Percentiles rank a stretch among this genome's conserved stretches.
Evolutionary conservation across 1,284 basidiomycete species (phyloP).

Genomic region (Heliocybe sulcata): DNA sequence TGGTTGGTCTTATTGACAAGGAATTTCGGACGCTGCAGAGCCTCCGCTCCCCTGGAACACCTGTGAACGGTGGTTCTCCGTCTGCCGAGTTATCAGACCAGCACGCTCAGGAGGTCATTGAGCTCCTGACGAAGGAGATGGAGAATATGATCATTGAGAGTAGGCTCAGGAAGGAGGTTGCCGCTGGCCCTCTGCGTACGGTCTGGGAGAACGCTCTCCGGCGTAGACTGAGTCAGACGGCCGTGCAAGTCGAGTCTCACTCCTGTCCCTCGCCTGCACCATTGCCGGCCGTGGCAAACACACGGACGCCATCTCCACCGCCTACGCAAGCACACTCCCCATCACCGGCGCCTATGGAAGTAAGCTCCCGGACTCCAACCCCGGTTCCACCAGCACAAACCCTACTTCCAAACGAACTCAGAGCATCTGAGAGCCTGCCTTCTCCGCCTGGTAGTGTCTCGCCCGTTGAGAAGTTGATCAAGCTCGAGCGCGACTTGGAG

Average conservation of each 20-base stretch:
- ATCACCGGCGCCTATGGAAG: too few relatives aligned
- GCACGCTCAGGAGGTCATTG: slow-evolving; percentile 24
- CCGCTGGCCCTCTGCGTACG: slow-evolving; percentile 39
- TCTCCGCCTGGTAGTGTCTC: background rate
- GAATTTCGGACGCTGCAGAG: background rate
- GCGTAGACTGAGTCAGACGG: background rate
- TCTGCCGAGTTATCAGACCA: background rate
- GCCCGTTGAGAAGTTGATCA: background rate
- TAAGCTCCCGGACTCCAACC: too few relatives aligned
- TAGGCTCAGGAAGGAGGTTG: slow-evolving; percentile 37
- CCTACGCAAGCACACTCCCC: too few relatives aligned
- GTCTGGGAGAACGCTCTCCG: slow-evolving; percentile 38
- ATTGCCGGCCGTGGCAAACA: background rate
- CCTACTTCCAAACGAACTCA: background rate
- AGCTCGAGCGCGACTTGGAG: background rate
- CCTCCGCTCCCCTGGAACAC: background rate
- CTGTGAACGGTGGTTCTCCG: too few relatives aligned
- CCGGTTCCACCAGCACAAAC: too few relatives aligned
- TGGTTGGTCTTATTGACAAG: background rate
- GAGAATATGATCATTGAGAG: slow-evolving; percentile 57
- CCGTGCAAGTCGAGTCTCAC: background rate
- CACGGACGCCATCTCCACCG: too few relatives aligned
- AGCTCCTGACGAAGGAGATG: slow-evolving; percentile 43
- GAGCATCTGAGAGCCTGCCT: background rate
- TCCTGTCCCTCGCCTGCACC: background rate